A percentile compares a stretch with the other conserved stretches of the same genome.
Evolutionary conservation across 139 green algal species (phyloP).

Genomic region (Chlorella sp.): DNA sequence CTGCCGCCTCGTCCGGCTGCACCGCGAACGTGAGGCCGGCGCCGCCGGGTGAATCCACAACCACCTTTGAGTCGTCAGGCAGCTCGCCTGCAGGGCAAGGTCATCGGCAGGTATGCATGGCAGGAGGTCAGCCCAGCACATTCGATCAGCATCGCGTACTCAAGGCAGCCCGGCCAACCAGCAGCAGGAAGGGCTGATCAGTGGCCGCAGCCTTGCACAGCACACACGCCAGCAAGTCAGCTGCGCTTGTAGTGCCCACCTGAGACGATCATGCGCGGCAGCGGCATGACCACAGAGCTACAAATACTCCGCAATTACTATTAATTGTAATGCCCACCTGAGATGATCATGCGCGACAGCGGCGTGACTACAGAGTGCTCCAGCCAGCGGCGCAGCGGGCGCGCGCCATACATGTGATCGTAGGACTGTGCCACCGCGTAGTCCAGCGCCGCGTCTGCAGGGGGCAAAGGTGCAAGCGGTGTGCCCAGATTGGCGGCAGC

Average conservation of each 20-base stretch:
- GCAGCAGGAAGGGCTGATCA: too few relatives aligned
- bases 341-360: conserved; percentile 74
- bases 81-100: conserved; percentile 68
- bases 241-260: not conserved
- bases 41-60: conserved; percentile 19
- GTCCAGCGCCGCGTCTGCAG: conserved; percentile 65
- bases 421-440: conserved; percentile 56
- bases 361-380: conserved; percentile 78
- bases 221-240: too few relatives aligned
- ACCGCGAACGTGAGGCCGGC: conserved; percentile 47
- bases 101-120: too few relatives aligned
- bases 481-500: too few relatives aligned
- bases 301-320: too few relatives aligned
- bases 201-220: too few relatives aligned
- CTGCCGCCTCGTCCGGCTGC: conserved; percentile 34
- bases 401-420: conserved; percentile 74
- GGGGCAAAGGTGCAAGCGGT: too few relatives aligned
- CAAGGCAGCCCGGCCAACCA: too few relatives aligned
- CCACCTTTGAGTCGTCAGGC: conserved; percentile 57
- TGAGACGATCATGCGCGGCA: conserved; percentile 73
- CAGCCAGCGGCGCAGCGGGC: conserved; percentile 82
- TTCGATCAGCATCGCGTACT: too few relatives aligned
- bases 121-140: too few relatives aligned
- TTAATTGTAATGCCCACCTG: not conserved
- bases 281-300: conserved; percentile 72